Percentiles rank a stretch among this genome's conserved stretches.
These are phyloP conservation scores for Ocimum tenuiflorum DNA, from an alignment of 257 asterid species.

Conservation along the genomic window DNA sequence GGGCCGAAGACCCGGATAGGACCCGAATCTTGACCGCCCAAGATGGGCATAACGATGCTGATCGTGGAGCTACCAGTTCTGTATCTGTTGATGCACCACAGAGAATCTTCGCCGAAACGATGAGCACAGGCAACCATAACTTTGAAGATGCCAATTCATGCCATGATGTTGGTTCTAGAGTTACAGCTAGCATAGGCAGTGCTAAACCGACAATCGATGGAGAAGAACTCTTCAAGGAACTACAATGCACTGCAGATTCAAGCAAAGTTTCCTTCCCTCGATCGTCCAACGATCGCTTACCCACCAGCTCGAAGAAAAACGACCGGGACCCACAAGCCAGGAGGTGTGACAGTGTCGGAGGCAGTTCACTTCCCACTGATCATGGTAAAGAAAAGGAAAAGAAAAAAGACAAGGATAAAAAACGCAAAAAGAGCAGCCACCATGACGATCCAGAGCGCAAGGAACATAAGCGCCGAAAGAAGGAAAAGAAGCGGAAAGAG, in stretches of 20 bases:
- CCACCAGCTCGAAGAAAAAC: constrained; percentile 23
- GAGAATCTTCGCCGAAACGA: constrained; percentile 40
- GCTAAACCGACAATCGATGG: constrained; percentile 57
- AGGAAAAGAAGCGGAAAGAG: constrained; percentile 83
- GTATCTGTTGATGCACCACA: constrained; percentile 81
- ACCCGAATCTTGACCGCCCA: constrained; percentile 33
- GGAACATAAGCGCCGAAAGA: constrained; percentile 61
- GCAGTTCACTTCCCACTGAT: constrained; percentile 14
- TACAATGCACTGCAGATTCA: constrained; percentile 95
- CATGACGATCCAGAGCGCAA: constrained; percentile 46
- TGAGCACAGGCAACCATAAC: constrained; percentile 59
- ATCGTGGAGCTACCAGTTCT: constrained; percentile 79
- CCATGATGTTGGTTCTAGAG: constrained; percentile 90
- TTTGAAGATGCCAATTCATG: constrained; percentile 72
- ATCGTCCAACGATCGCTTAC: constrained; percentile 27
- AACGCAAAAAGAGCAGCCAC: constrained; percentile 40
- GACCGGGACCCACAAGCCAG: constrained; percentile 29
- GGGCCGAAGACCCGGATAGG: constrained; percentile 43
- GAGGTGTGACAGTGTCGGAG: constrained; percentile 19
- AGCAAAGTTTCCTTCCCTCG: constrained; percentile 48
- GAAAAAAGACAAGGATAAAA: constrained; percentile 47
- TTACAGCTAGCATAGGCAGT: constrained; percentile 89
- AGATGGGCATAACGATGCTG: constrained; percentile 42
- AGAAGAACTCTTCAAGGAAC: constrained; percentile 64
- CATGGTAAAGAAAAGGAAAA: constrained; percentile 29